Evolutionary conservation across 2,329 filamentous ascomycete genomes (phyloP), one percentile per base, ranked within the genome.

Genomic region (Macrophomina phaseolina): DNA sequence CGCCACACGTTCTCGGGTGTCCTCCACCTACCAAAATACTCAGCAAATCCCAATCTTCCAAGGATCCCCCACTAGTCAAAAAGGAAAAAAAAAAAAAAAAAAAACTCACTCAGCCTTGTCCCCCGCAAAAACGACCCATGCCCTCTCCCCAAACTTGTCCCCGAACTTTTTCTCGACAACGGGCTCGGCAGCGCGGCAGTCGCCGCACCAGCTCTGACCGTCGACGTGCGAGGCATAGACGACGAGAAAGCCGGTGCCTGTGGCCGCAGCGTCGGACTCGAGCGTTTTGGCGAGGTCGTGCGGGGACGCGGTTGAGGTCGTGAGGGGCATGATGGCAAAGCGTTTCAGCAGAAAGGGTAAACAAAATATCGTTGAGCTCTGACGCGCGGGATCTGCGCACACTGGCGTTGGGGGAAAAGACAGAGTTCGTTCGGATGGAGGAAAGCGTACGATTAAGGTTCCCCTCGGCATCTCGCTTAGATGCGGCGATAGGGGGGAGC

Each of bases 181-280:
- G 11, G 58, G 58, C 58, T 62, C 58, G 14, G 58, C 58, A 5
- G 40, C 40, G 8, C 45, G 34, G 45, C 58, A 62, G 16, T 62
- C 58, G 40, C 58, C 58, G 32, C 58, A 49, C 58, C 58, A 62
- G 18, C 58, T 62, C 11, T 14, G 45, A 9, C 45, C 45, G 32
- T 36, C 36, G 12, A 62, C 45, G 18, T 48, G 58, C 58, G 58
- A 62, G 2, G 58, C 58, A 45, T 62, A 62, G 9, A 62, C 45
- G 32, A 48, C 58, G 58, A 38, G 16, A n/a, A 62, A 51, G 58
- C 42, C 16, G 45, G 12, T 62, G 42, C 45, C 58, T 4, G 58
- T 9, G 9, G 45, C 5, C 5, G 5, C n/a, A 18, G 45, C 42
- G 6, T 51, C 45, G 16, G 9, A 2, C 32, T 62, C 30, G 8